Base-by-base conservation (phyloP, 2,329 filamentous ascomycete genomes). In the Zymoseptoria crescenta region DNA sequence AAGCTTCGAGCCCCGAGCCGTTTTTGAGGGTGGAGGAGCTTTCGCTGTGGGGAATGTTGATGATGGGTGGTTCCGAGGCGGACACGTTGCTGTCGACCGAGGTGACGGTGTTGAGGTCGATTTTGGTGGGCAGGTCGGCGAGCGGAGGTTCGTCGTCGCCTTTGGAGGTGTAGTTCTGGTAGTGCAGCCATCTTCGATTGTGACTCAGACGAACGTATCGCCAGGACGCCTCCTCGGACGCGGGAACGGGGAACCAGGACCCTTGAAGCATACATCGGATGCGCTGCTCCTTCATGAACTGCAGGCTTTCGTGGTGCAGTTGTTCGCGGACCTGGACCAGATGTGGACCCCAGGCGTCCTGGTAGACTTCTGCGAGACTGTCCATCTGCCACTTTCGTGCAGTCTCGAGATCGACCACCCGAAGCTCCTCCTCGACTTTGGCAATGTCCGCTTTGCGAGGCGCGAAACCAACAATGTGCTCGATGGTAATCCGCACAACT, bases 231-330 rank as follows among this genome's bases (percentile, higher is more conserved):
- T 59, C 58, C 10, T 61, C 55, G 9, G 54, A 55, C 69, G 73
- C 77, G 65, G 75, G 81, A 74, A 74, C 81, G 75, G 83, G 80
- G 65, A 97, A 99, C 94, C 94, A 99, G 8, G 88, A 86, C 6
- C 94, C 94, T 65, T 90, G 83, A 3, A 97, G 81, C 48, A 99
- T 79, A 71, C 92, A 96, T 56, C 94, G 83, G 62, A 97, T 89
- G 45, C 94, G 86, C 74, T 99, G 94, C 76, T 99, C 94, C 74
- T 96, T 96, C 74, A 97, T 89, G 70, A 99, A 99, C 69, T 96
- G 90, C 56, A 96, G 77, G 9, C 93, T 91, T 74, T 99, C 94
- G 68, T 93, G 86, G 66, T 90, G 88, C 51, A 97, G 81, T 73
- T 96, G 91, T 57, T 96, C 91, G 35, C 91, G 87, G n/a, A 96